Conservation (phyloP, 257 asterid genomes). For the Plantago ovata region DNA sequence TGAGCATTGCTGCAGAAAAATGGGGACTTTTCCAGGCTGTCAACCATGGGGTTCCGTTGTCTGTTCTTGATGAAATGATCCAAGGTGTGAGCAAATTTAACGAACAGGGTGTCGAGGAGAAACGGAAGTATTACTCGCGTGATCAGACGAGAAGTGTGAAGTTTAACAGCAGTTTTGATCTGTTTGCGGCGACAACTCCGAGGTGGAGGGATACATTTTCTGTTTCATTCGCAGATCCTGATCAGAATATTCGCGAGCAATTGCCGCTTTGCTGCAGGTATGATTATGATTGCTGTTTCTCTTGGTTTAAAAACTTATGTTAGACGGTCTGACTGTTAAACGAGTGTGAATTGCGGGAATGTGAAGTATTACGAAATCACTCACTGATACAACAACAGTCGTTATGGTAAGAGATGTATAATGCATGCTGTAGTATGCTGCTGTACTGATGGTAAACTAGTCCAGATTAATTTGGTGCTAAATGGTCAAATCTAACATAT, state of each 20-base stretch:
- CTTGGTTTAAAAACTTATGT: not conserved
- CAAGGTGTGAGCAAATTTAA: constrained; percentile 27
- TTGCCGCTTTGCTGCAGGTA: constrained; percentile 12
- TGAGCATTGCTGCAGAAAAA: constrained; percentile 29
- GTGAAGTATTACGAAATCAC: too few relatives aligned
- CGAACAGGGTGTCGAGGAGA: constrained; percentile 34
- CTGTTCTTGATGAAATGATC: constrained; percentile 30
- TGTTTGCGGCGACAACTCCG: constrained; percentile 37
- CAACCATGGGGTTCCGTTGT: constrained; percentile 35
- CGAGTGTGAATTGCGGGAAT: too few relatives aligned
- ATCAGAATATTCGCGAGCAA: constrained; percentile 1
- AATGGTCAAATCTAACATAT: too few relatives aligned
- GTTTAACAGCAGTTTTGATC: constrained; percentile 39
- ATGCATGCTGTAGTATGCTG: too few relatives aligned
- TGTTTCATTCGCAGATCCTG: constrained; percentile 15
- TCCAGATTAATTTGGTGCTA: too few relatives aligned
- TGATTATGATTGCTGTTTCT: not conserved
- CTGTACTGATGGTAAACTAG: too few relatives aligned
- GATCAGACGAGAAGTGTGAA: constrained; percentile 22
- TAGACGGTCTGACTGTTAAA: not conserved
- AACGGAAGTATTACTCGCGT: constrained; percentile 43
- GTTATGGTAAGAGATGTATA: too few relatives aligned
- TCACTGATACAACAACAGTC: too few relatives aligned
- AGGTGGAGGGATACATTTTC: constrained; percentile 56
- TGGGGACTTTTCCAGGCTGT: constrained; percentile 57